Evolutionary conservation across 208 protist species (phyloP).

Genomic region (Naegleria fowleri): DNA sequence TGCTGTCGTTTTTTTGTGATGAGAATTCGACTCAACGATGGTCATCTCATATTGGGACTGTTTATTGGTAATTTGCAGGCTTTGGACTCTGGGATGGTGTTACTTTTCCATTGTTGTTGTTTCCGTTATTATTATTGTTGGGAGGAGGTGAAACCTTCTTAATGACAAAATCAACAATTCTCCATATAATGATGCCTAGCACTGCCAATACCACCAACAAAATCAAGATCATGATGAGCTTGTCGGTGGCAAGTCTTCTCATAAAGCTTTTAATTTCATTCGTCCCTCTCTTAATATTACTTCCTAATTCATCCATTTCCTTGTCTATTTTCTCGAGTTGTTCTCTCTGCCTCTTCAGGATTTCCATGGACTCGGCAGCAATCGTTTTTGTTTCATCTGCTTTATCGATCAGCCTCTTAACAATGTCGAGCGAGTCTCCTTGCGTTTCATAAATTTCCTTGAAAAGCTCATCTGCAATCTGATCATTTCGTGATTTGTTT

Average conservation of each 20-base stretch:
- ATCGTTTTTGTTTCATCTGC: background rate
- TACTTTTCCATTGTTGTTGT: background rate
- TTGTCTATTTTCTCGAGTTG: constrained; percentile 5
- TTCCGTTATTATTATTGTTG: background rate
- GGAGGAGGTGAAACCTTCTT: background rate
- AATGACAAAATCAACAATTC: background rate
- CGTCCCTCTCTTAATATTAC: background rate
- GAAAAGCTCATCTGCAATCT: constrained; percentile 3
- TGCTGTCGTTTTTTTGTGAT: too few species aligned
- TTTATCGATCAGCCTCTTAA: constrained; percentile 1
- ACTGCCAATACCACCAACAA: background rate
- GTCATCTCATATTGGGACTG: too few species aligned
- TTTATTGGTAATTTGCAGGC: too few species aligned
- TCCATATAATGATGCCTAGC: background rate
- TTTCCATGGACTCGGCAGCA: background rate
- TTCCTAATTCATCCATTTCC: constrained; percentile 14
- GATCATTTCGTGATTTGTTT: background rate
- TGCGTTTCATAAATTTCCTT: constrained; percentile 17
- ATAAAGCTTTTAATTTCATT: constrained; percentile 5
- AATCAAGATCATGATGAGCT: background rate
- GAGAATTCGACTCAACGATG: too few species aligned
- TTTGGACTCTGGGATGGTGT: background rate
- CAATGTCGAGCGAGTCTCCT: background rate
- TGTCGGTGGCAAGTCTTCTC: constrained; percentile 12
- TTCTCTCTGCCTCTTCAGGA: constrained; percentile 8